Conservation (phyloP, 2,329 filamentous ascomycete species). For the Neurospora crassa region DNA sequence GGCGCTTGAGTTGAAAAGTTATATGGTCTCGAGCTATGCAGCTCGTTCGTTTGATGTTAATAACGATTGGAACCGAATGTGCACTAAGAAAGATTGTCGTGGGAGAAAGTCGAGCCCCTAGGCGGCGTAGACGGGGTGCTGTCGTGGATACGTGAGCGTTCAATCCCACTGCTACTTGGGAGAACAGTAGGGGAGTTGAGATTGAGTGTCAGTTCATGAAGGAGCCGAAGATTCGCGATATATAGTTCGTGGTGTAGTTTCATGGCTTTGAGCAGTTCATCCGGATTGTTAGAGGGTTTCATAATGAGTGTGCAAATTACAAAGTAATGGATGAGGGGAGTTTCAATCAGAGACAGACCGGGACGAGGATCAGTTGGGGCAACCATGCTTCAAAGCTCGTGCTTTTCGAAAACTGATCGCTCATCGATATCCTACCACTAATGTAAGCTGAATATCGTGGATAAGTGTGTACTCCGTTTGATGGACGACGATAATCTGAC, state of each 20-base stretch:
- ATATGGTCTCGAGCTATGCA: background rate
- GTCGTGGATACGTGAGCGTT: conserved; percentile 7
- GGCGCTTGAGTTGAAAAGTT: background rate
- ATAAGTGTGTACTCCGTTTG: background rate
- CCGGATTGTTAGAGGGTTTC: conserved; percentile 5
- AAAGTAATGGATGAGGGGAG: background rate
- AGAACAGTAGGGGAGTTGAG: conserved; percentile 1
- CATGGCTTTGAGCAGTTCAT: conserved; percentile 13
- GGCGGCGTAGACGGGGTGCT: conserved; percentile 3
- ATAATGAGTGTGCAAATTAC: conserved; percentile 2
- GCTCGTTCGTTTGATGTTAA: conserved; percentile 8
- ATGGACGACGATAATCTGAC: background rate
- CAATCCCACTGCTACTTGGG: conserved; percentile 1
- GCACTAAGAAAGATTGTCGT: conserved; percentile 3
- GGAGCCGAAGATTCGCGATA: conserved; percentile 13
- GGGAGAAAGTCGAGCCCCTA: conserved; percentile 7
- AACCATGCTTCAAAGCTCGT: background rate
- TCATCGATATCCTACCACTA: background rate
- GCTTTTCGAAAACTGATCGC: background rate
- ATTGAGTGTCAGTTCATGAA: conserved; percentile 9
- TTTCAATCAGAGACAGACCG: background rate
- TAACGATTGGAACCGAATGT: conserved; percentile 1
- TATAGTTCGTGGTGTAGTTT: conserved; percentile 16
- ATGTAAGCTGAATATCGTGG: background rate
- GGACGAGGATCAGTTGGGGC: background rate